These are phyloP conservation scores for Penstemon newberryi DNA, from an alignment of 257 asterid species.

Conservation along the genomic window DNA sequence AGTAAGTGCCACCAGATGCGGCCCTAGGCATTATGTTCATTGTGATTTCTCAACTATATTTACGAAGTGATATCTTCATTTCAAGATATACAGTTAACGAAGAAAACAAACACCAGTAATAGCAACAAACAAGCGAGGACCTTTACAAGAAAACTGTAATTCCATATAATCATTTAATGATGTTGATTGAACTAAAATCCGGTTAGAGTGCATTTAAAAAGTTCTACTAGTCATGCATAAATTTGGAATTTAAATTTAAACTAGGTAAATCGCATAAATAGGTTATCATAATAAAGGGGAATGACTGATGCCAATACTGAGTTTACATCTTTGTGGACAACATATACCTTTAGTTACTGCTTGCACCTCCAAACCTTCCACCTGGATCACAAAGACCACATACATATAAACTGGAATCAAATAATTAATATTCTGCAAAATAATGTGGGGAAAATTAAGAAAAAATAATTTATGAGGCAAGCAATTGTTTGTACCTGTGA, in stretches of 20 bases:
- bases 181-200: too few relatives aligned
- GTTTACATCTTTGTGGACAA: not conserved
- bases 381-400: constrained; percentile 51
- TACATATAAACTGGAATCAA: constrained; percentile 20
- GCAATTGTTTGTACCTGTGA: constrained; percentile 39
- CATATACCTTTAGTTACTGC: constrained; percentile 51
- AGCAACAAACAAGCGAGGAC: too few relatives aligned
- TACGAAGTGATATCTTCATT: too few relatives aligned
- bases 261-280: not conserved
- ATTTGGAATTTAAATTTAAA: too few relatives aligned
- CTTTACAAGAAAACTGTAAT: too few relatives aligned
- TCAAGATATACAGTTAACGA: too few relatives aligned
- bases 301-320: not conserved
- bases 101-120: too few relatives aligned
- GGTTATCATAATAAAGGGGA: not conserved
- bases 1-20: too few relatives aligned
- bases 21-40: not conserved
- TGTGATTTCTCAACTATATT: not conserved
- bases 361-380: constrained; percentile 40
- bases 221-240: too few relatives aligned
- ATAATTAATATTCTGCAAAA: not conserved
- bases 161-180: too few relatives aligned
- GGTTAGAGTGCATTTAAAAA: too few relatives aligned
- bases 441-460: not conserved
- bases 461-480: constrained; percentile 6